These are phyloP conservation scores for Pythium rhizo-oryzae DNA, from an alignment of 352 stramenopile species.

Conservation along the genomic window DNA sequence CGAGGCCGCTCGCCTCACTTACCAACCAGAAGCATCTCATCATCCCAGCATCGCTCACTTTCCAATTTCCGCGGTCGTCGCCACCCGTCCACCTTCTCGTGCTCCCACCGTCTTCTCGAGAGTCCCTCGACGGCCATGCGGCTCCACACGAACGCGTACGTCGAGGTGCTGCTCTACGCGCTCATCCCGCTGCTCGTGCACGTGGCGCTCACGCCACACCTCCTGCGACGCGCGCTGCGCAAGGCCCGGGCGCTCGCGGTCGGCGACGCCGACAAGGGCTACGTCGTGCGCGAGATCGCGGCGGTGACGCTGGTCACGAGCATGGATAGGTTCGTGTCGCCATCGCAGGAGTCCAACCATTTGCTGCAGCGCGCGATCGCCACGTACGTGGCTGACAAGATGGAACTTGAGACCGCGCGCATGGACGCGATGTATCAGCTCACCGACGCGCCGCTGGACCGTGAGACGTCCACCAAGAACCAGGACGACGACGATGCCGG, in stretches of 20 bases:
- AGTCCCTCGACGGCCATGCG: not conserved
- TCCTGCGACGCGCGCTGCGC: constrained; percentile 2
- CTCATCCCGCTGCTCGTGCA: constrained; percentile 37
- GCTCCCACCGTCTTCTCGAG: not conserved
- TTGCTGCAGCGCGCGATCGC: constrained; percentile 61
- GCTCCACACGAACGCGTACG: constrained; percentile 14
- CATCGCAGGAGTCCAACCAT: constrained; percentile 48
- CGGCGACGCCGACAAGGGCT: constrained; percentile 11
- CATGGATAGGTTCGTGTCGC: constrained; percentile 29
- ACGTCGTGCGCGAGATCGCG: constrained; percentile 29
- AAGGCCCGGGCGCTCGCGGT: not conserved
- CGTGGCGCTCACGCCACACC: not conserved
- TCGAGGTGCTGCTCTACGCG: constrained; percentile 62
- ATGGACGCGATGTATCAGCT: constrained; percentile 52
- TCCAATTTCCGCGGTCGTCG: too few relatives aligned
- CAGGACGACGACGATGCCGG: constrained; percentile 1
- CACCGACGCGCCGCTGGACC: constrained; percentile 36
- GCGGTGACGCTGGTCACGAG: constrained; percentile 41
- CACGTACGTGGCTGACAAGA: constrained; percentile 43
- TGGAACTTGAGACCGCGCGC: constrained; percentile 38
- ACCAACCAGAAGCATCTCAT: too few relatives aligned
- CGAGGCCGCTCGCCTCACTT: too few relatives aligned
- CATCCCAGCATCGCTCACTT: too few relatives aligned
- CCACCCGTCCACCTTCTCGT: not conserved
- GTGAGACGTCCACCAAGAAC: constrained; percentile 13